These are phyloP conservation scores for Bruguiera sexangula DNA, from an alignment of 345 rosid genomes.

Conservation along the genomic window DNA sequence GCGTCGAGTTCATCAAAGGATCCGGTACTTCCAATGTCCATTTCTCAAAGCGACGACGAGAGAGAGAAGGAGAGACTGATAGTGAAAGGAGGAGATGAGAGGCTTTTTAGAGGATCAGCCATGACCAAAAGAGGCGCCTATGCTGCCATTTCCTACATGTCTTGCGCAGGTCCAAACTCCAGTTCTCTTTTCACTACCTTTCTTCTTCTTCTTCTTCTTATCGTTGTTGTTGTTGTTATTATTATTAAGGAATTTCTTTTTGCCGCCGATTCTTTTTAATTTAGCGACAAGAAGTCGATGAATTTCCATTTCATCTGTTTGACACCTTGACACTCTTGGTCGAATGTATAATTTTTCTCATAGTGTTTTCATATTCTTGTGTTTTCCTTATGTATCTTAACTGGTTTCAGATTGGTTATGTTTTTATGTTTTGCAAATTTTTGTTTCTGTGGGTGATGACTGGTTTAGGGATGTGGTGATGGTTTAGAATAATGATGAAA, in stretches of 20 bases:
- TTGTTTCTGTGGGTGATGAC: neutral
- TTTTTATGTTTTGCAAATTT: neutral
- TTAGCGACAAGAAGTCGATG: too few relatives aligned
- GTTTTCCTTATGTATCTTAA: too few relatives aligned
- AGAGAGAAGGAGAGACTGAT: slow-evolving; percentile 45
- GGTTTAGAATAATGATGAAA: neutral
- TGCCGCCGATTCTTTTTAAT: too few relatives aligned
- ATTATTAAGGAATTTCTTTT: neutral
- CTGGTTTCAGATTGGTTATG: too few relatives aligned
- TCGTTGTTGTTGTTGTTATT: neutral
- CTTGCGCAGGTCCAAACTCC: slow-evolving; percentile 65
- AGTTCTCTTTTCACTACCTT: too few relatives aligned
- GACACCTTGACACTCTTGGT: too few relatives aligned
- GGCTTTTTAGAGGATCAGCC: slow-evolving; percentile 80
- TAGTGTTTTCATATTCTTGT: too few relatives aligned
- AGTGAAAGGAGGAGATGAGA: slow-evolving; percentile 58
- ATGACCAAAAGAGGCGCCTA: slow-evolving; percentile 86
- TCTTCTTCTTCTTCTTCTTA: neutral
- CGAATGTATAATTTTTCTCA: too few relatives aligned
- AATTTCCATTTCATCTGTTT: too few relatives aligned
- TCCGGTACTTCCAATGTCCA: slow-evolving; percentile 65
- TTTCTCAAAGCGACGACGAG: slow-evolving; percentile 42
- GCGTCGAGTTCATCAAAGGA: slow-evolving; percentile 44
- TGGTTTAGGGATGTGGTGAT: neutral
- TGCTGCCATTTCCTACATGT: slow-evolving; percentile 92